Conservation (phyloP, 2,329 filamentous ascomycete species). For the Penicillium sp. region DNA sequence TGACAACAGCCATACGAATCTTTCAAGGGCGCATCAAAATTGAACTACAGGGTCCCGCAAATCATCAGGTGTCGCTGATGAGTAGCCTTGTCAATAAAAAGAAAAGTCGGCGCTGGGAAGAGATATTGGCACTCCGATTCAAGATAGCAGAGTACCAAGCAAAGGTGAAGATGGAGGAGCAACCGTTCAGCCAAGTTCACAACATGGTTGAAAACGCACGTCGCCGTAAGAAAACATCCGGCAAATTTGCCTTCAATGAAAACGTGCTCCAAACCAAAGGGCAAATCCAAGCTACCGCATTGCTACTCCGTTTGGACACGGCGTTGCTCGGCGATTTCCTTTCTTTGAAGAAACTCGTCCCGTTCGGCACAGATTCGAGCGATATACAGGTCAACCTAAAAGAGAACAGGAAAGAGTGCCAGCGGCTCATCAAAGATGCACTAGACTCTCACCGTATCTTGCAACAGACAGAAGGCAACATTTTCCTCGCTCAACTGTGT, state of each 20-base stretch:
- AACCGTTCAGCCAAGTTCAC: conserved; percentile 40
- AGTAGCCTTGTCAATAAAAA: conserved; percentile 17
- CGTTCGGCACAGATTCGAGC: background rate
- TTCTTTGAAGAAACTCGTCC: conserved; percentile 13
- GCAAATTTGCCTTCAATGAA: conserved; percentile 25
- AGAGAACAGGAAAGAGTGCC: conserved; percentile 41
- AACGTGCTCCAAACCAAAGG: conserved; percentile 39
- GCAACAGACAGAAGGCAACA: conserved; percentile 52
- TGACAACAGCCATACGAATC: background rate
- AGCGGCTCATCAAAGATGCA: conserved; percentile 43
- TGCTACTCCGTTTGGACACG: conserved; percentile 53
- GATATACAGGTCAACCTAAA: conserved; percentile 28
- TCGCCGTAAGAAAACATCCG: conserved; percentile 25
- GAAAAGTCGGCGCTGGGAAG: conserved; percentile 24
- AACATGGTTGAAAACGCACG: conserved; percentile 35
- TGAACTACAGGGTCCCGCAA: conserved; percentile 13
- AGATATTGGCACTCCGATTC: conserved; percentile 28
- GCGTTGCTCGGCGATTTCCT: conserved; percentile 49
- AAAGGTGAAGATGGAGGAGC: conserved; percentile 37
- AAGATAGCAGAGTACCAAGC: conserved; percentile 31
- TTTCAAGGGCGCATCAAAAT: conserved; percentile 1
- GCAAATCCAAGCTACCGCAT: conserved; percentile 43
- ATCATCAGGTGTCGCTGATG: conserved; percentile 27
- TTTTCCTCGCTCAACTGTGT: conserved; percentile 53
- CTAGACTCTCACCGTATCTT: conserved; percentile 34